A percentile compares a stretch with the other conserved stretches of the same genome.
Evolutionary conservation across 2,329 filamentous ascomycete genomes (phyloP).

Genomic region (Catunica adiposa): DNA sequence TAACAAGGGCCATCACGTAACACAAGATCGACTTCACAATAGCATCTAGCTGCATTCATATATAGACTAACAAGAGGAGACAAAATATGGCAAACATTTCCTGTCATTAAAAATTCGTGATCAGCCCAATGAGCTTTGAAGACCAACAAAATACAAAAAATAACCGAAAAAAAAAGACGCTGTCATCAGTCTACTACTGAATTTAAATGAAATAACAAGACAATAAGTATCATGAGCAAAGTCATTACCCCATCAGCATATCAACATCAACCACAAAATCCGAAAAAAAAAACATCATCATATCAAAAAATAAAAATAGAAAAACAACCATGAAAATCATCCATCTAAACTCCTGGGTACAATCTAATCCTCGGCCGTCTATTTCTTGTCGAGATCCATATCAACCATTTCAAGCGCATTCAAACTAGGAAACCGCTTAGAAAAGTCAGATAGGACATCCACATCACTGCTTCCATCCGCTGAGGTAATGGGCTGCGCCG

Average conservation of each 20-base stretch:
- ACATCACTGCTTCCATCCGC: slow-evolving; percentile 34
- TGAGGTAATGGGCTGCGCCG: slow-evolving; percentile 26
- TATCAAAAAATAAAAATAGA: not conserved
- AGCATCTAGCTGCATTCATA: not conserved
- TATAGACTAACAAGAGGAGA: not conserved
- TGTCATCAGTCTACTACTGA: not conserved
- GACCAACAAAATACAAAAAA: not conserved
- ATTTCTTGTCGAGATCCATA: slow-evolving; percentile 32
- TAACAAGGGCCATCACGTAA: no score
- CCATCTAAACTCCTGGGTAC: not conserved
- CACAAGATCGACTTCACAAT: no score
- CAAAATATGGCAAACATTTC: not conserved
- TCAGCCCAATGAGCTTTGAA: not conserved
- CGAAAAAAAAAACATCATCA: not conserved
- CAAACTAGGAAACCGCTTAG: slow-evolving; percentile 72
- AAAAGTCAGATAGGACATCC: slow-evolving; percentile 56
- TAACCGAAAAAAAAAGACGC: not conserved
- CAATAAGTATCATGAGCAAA: not conserved
- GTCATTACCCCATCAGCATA: slow-evolving; percentile 5
- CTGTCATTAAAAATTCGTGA: not conserved
- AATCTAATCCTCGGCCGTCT: not conserved
- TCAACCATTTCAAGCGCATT: slow-evolving; percentile 80
- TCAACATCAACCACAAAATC: not conserved
- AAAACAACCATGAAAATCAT: not conserved
- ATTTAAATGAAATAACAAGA: not conserved